Conservation (phyloP, 345 rosid genomes). For the Eucalyptus cloeziana region DNA sequence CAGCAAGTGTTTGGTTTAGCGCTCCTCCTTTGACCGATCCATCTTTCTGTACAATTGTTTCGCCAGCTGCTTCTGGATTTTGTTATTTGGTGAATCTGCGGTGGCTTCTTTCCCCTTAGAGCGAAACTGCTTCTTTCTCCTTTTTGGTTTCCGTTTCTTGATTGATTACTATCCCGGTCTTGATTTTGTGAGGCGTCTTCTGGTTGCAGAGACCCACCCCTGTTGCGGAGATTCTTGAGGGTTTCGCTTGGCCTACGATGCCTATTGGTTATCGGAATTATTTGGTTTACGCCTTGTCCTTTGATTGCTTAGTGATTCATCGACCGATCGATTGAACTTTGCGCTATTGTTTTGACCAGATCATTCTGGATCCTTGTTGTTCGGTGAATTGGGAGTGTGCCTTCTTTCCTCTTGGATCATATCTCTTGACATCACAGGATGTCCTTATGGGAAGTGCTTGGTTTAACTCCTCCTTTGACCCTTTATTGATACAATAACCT, state of each 20-base stretch:
- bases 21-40: too few relatives aligned
- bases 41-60: too few relatives aligned
- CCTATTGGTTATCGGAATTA: neutral
- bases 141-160: neutral
- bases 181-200: neutral
- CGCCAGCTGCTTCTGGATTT: too few relatives aligned
- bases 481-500: neutral
- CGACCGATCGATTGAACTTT: neutral
- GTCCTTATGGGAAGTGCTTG: neutral
- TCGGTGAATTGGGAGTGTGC: neutral
- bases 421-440: neutral
- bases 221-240: neutral
- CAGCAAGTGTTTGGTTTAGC: too few relatives aligned
- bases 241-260: neutral
- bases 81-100: too few relatives aligned
- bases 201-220: neutral
- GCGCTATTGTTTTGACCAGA: neutral
- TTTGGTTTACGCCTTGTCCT: neutral
- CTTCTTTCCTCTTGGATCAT: neutral
- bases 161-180: neutral
- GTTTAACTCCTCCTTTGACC: neutral
- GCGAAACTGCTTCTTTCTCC: neutral
- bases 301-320: neutral
- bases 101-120: too few relatives aligned
- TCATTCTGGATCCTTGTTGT: neutral